Conservation (phyloP, 2,329 filamentous ascomycete genomes). For the Beauveria scarabaeidicola region DNA sequence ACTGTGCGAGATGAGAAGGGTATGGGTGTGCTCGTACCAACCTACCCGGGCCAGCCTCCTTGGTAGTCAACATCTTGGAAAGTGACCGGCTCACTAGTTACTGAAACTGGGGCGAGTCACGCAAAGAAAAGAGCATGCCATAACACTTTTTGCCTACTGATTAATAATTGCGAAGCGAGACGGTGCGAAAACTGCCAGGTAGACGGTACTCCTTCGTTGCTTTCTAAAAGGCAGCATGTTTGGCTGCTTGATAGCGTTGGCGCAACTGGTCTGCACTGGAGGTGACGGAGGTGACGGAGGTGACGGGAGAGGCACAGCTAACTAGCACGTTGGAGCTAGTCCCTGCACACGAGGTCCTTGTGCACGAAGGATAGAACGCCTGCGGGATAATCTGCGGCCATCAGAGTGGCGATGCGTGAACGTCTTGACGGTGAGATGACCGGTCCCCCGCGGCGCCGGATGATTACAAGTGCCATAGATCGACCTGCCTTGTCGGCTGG, state of each 20-base stretch:
- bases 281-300: not conserved
- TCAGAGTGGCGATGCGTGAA: not conserved
- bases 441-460: not conserved
- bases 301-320: not conserved
- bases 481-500: slow-evolving; percentile 7
- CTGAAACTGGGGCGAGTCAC: not conserved
- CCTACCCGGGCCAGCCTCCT: not conserved
- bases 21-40: too few relatives aligned
- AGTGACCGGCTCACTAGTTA: not conserved
- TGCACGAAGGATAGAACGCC: not conserved
- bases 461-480: slow-evolving; percentile 5
- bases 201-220: not conserved
- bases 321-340: not conserved
- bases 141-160: not conserved
- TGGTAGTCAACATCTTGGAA: not conserved
- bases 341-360: not conserved
- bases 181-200: not conserved
- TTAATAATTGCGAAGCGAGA: not conserved
- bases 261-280: not conserved
- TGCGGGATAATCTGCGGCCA: not conserved
- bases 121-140: not conserved
- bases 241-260: not conserved
- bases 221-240: not conserved
- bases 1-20: slow-evolving; percentile 9
- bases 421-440: slow-evolving; percentile 1